A percentile compares a stretch with the other conserved stretches of the same genome.
Evolutionary conservation across 208 protist species (phyloP).

Genomic region (Porcisia hertigi): DNA sequence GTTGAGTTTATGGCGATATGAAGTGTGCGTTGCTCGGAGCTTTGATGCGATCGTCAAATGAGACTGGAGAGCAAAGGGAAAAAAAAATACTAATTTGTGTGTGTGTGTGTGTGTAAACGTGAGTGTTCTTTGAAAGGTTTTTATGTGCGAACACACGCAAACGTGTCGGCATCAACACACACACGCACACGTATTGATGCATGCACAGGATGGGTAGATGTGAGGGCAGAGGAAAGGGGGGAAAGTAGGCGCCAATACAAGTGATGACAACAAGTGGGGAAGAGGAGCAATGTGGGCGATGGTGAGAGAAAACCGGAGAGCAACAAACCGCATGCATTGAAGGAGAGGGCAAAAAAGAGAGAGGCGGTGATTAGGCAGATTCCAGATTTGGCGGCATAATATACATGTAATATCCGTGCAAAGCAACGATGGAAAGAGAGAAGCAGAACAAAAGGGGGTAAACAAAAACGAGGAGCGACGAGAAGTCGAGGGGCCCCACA

Average conservation of each 20-base stretch:
- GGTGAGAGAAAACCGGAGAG: slow-evolving; percentile 10
- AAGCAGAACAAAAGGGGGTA: no score
- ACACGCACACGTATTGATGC: background rate
- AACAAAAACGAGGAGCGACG: no score
- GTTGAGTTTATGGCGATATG: slow-evolving; percentile 88
- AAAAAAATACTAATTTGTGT: no score
- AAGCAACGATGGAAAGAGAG: background rate
- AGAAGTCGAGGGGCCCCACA: background rate
- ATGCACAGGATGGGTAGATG: background rate
- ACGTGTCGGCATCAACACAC: background rate
- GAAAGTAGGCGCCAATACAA: no score
- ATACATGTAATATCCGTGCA: background rate
- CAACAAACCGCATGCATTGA: background rate
- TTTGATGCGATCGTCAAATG: background rate
- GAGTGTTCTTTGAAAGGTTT: background rate
- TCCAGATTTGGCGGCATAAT: background rate
- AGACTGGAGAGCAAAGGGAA: background rate
- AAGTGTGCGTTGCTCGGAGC: slow-evolving; percentile 42
- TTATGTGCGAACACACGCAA: background rate
- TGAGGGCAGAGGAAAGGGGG: background rate
- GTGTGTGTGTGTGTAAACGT: no score
- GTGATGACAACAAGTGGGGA: slow-evolving; percentile 8
- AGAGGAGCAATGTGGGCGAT: background rate
- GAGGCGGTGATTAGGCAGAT: background rate
- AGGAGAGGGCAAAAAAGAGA: background rate